These are phyloP conservation scores for Penicillium crystallinum DNA, from an alignment of 495 filamentous ascomycete genomes.

Conservation along the genomic window DNA sequence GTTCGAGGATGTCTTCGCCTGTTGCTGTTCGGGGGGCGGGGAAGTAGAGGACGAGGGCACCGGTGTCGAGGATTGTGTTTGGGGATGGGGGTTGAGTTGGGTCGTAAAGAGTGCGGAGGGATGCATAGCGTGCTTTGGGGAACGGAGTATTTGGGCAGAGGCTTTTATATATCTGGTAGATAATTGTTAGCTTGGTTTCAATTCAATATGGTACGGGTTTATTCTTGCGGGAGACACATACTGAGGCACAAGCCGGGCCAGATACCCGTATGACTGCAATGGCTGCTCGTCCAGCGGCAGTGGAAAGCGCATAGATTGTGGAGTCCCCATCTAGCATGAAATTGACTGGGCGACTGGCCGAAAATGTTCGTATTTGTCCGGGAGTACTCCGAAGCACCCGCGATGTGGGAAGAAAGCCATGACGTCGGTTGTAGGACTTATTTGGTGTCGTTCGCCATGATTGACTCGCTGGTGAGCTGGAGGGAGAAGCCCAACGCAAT, in stretches of 20 bases:
- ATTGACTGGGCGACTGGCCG: slow-evolving; percentile 6
- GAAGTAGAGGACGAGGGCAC: slow-evolving; percentile 83
- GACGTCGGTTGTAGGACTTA: slow-evolving; percentile 9
- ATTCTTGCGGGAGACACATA: slow-evolving; percentile 34
- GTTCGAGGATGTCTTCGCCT: slow-evolving; percentile 85
- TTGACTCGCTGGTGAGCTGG: slow-evolving; percentile 22
- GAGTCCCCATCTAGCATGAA: slow-evolving; percentile 34
- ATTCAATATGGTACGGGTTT: slow-evolving; percentile 4
- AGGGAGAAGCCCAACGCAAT: slow-evolving; percentile 25
- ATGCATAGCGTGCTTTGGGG: slow-evolving; percentile 71
- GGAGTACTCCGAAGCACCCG: neutral
- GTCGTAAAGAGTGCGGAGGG: slow-evolving; percentile 69
- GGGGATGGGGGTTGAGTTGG: slow-evolving; percentile 42
- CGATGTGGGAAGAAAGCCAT: slow-evolving; percentile 6
- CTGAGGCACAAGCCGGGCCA: slow-evolving; percentile 66
- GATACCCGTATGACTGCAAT: slow-evolving; percentile 91
- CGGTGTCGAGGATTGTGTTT: slow-evolving; percentile 66
- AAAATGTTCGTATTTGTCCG: slow-evolving; percentile 21
- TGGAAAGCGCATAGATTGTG: slow-evolving; percentile 92
- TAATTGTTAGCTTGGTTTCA: neutral
- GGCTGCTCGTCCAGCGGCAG: slow-evolving; percentile 76
- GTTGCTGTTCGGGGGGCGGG: slow-evolving; percentile 79
- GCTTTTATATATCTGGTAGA: slow-evolving; percentile 61
- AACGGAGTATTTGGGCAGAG: slow-evolving; percentile 62
- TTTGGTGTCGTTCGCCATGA: neutral